These are phyloP conservation scores for Guadua angustifolia DNA, from an alignment of 176 grass and related monocot genomes.

Conservation along the genomic window DNA sequence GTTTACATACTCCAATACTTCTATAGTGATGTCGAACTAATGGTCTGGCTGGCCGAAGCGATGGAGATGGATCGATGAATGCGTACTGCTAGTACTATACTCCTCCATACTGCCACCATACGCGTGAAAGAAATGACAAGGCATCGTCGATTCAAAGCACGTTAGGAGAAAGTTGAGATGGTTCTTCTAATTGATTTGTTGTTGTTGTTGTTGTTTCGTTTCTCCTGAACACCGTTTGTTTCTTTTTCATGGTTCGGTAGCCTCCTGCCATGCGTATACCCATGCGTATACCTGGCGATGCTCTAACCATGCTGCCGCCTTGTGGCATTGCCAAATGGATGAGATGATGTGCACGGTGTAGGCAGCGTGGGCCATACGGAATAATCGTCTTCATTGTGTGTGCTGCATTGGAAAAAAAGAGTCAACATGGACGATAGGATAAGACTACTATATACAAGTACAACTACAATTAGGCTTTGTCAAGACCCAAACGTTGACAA, in stretches of 20 bases:
- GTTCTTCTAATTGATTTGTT: slow-evolving; percentile 12
- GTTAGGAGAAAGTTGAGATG: background rate
- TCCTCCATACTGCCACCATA: background rate
- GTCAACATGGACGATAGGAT: slow-evolving; percentile 37
- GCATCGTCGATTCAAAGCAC: slow-evolving; percentile 40
- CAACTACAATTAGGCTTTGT: slow-evolving; percentile 29
- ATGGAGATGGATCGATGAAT: background rate
- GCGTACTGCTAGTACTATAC: background rate
- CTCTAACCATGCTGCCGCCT: background rate
- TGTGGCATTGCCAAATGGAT: slow-evolving; percentile 41
- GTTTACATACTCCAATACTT: background rate
- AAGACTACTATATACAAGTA: slow-evolving; percentile 18
- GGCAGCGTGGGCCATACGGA: background rate
- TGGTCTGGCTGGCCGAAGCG: slow-evolving; percentile 27
- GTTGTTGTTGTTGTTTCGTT: background rate
- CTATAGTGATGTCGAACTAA: slow-evolving; percentile 39
- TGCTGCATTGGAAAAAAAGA: background rate
- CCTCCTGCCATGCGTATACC: background rate
- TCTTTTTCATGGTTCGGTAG: background rate
- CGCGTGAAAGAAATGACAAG: slow-evolving; percentile 27
- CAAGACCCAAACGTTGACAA: slow-evolving; percentile 33
- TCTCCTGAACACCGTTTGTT: background rate
- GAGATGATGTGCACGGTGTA: background rate
- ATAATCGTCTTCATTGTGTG: slow-evolving; percentile 13
- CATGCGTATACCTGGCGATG: background rate